Percentiles rank a stretch among this genome's conserved stretches.
phyloP scores from a whole-genome alignment of 768 basidiomycete genomes.

The Naematelia encephala region DNA sequence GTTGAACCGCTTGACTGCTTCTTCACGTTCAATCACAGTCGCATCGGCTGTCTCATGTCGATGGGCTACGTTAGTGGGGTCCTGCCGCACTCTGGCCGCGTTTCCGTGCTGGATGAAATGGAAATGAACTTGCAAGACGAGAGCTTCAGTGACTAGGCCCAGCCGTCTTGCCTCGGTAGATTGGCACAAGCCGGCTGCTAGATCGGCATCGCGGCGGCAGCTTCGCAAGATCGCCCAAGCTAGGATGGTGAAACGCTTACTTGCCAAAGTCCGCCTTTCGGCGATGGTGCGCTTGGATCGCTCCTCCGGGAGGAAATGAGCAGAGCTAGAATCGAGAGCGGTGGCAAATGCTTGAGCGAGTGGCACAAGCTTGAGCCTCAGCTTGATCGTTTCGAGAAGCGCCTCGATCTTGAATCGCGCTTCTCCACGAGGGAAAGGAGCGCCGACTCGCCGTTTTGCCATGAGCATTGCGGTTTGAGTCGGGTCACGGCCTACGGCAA shows the following conservation, averaged over 20 bases:
- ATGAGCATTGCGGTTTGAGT: conserved; percentile 36
- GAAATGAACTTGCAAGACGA: conserved; percentile 1
- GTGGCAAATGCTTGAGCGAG: conserved; percentile 48
- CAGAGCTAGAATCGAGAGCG: too few relatives aligned
- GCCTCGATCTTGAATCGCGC: conserved; percentile 63
- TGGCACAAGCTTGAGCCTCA: conserved; percentile 58
- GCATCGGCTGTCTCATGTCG: not conserved
- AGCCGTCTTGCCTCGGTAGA: conserved; percentile 4
- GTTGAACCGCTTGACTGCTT: conserved; percentile 1
- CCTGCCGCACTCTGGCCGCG: not conserved
- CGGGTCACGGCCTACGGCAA: conserved; percentile 47
- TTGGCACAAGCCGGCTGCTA: conserved; percentile 3
- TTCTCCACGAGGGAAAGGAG: conserved; percentile 36
- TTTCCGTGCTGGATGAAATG: too few relatives aligned
- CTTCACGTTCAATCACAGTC: not conserved
- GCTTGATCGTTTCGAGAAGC: conserved; percentile 58
- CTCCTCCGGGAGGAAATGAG: not conserved
- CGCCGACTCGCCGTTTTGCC: conserved; percentile 13
- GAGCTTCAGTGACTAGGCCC: conserved; percentile 2
- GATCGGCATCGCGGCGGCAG: conserved; percentile 9
- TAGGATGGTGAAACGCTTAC: conserved; percentile 5
- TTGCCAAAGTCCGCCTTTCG: not conserved
- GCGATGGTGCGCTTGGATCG: not conserved
- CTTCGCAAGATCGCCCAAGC: conserved; percentile 10
- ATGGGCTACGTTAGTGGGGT: not conserved